Conservation (phyloP, 2,329 filamentous ascomycete species). For the Colletotrichum sp. region DNA sequence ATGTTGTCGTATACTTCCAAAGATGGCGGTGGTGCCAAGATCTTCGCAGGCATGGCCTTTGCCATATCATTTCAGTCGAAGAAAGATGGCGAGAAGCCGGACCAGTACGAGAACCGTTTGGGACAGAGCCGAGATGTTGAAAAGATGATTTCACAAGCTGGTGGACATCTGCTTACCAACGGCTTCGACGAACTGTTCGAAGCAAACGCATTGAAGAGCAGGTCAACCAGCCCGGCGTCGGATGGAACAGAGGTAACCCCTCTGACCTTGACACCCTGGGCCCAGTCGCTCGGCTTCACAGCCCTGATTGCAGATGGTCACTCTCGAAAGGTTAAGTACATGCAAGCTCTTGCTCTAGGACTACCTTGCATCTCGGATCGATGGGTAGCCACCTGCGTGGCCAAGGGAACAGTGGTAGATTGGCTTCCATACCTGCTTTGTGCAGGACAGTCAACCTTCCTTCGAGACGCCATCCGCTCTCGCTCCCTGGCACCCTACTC, state of each 20-base stretch:
- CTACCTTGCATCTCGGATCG: slow-evolving; percentile 83
- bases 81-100: slow-evolving; percentile 55
- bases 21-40: slow-evolving; percentile 5
- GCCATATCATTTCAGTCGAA: slow-evolving; percentile 74
- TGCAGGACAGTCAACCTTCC: slow-evolving; percentile 78
- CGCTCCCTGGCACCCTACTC: slow-evolving; percentile 70
- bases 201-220: slow-evolving; percentile 37
- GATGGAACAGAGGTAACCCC: slow-evolving; percentile 30
- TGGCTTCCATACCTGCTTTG: slow-evolving; percentile 87
- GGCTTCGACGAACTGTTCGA: slow-evolving; percentile 87
- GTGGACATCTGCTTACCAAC: slow-evolving; percentile 72
- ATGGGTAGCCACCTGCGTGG: slow-evolving; percentile 80
- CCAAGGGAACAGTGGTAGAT: slow-evolving; percentile 64
- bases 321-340: slow-evolving; percentile 87
- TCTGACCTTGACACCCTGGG: slow-evolving; percentile 59
- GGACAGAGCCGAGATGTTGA: slow-evolving; percentile 55
- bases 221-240: slow-evolving; percentile 31
- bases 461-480: slow-evolving; percentile 80
- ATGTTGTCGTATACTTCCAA: slow-evolving; percentile 7
- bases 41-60: slow-evolving; percentile 87
- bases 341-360: slow-evolving; percentile 90
- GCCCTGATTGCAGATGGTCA: slow-evolving; percentile 87
- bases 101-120: slow-evolving; percentile 47
- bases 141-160: slow-evolving; percentile 70
- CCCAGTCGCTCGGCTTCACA: slow-evolving; percentile 71